Conservation (phyloP, 345 rosid genomes). For the Boechera retrofracta region DNA sequence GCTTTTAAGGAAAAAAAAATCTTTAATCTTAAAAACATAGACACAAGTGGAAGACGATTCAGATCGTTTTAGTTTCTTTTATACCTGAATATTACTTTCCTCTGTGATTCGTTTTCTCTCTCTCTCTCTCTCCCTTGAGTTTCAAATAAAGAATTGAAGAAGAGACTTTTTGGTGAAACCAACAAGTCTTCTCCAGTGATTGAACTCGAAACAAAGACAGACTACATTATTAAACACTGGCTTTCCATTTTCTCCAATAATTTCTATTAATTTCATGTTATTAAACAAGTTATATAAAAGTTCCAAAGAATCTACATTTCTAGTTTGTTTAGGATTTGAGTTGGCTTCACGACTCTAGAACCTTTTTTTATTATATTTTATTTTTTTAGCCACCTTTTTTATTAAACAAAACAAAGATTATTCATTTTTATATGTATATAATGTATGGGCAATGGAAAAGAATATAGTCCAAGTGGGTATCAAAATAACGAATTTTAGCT, state of each 20-base stretch:
- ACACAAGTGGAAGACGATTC: conserved; percentile 24
- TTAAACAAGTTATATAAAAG: background rate
- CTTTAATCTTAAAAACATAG: conserved; percentile 14
- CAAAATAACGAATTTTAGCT: conserved; percentile 2
- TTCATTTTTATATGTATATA: too few species aligned
- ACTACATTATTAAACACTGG: background rate
- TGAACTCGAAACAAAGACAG: background rate
- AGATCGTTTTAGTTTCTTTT: conserved; percentile 8
- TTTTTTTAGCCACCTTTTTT: too few species aligned
- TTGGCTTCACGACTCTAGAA: conserved; percentile 41
- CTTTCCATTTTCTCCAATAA: conserved; percentile 19
- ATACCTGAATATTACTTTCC: conserved; percentile 14
- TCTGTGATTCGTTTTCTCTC: conserved; percentile 1
- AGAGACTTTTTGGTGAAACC: conserved; percentile 28
- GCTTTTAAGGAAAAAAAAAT: background rate
- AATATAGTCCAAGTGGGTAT: conserved; percentile 23
- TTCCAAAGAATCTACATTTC: conserved; percentile 29
- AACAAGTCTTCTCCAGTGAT: conserved; percentile 32
- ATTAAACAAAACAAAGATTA: background rate
- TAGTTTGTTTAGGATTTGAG: conserved; percentile 32
- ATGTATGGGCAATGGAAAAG: conserved; percentile 5
- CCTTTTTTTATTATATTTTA: conserved; percentile 7
- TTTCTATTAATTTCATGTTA: conserved; percentile 25
- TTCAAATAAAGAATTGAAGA: conserved; percentile 28
- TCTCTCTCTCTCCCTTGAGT: background rate